A percentile compares a stretch with the other conserved stretches of the same genome.
Conservation (phyloP, 2,329 filamentous ascomycete genomes). For the Calonectria pteridis region DNA sequence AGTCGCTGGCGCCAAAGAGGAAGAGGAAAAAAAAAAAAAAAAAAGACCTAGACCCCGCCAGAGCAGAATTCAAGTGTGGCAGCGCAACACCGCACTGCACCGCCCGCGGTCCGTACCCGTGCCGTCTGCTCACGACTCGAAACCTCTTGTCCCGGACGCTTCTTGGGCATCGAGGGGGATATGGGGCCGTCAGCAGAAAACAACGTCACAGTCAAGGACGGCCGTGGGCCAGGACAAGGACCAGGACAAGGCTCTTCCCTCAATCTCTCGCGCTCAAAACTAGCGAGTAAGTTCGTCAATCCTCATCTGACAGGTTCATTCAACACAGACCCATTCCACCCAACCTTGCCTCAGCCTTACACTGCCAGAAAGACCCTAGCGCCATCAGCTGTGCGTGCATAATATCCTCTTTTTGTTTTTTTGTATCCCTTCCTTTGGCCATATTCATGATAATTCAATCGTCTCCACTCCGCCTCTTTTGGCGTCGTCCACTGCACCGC, state of each 20-base stretch:
- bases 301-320: slow-evolving; percentile 22
- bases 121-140: neutral
- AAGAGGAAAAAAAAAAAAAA: neutral
- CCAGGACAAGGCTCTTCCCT: neutral
- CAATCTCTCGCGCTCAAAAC: neutral
- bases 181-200: neutral
- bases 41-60: neutral
- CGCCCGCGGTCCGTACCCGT: neutral
- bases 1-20: neutral
- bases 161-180: neutral
- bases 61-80: neutral
- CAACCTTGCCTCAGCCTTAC: slow-evolving; percentile 43
- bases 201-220: neutral
- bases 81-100: slow-evolving; percentile 6
- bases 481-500: slow-evolving; percentile 1
- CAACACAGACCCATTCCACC: slow-evolving; percentile 6
- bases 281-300: slow-evolving; percentile 1
- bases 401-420: neutral
- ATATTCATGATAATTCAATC: neutral
- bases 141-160: neutral
- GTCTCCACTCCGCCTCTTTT: slow-evolving; percentile 32
- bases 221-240: neutral
- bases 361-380: slow-evolving; percentile 38
- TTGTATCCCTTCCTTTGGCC: slow-evolving; percentile 8
- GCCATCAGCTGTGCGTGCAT: slow-evolving; percentile 35